These are phyloP conservation scores for Colletotrichum sp. DNA, from an alignment of 2,329 filamentous ascomycete species.

Conservation along the genomic window DNA sequence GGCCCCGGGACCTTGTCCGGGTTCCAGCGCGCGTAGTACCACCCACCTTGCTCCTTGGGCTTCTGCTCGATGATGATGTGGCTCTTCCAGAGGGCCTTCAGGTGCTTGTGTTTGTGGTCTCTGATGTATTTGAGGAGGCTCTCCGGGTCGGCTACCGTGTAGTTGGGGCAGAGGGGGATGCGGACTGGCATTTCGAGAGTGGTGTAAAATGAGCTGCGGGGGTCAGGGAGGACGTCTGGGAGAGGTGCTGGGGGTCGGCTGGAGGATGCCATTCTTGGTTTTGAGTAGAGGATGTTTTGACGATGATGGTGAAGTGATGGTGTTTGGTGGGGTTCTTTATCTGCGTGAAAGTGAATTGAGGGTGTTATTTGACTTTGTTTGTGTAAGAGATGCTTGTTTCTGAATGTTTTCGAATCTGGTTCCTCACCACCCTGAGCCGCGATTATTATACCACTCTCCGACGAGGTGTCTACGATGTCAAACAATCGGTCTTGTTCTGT, in stretches of 20 bases:
- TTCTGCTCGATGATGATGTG: not conserved
- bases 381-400: not conserved
- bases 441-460: not conserved
- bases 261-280: not conserved
- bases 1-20: not conserved
- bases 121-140: not conserved
- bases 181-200: not conserved
- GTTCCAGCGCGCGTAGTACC: not conserved
- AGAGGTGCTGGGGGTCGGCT: not conserved
- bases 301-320: no score
- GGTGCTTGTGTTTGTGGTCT: not conserved
- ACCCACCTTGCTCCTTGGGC: not conserved
- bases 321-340: no score
- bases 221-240: not conserved
- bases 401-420: not conserved
- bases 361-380: not conserved
- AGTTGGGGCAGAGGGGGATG: not conserved
- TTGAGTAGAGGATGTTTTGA: not conserved
- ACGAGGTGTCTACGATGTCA: not conserved
- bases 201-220: rapidly evolving
- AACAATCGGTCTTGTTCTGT: not conserved
- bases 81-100: not conserved
- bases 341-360: no score
- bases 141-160: not conserved
- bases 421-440: not conserved